These are phyloP conservation scores for Cystobasidium slooffiae DNA, from an alignment of 1,284 basidiomycete genomes.

Conservation along the genomic window DNA sequence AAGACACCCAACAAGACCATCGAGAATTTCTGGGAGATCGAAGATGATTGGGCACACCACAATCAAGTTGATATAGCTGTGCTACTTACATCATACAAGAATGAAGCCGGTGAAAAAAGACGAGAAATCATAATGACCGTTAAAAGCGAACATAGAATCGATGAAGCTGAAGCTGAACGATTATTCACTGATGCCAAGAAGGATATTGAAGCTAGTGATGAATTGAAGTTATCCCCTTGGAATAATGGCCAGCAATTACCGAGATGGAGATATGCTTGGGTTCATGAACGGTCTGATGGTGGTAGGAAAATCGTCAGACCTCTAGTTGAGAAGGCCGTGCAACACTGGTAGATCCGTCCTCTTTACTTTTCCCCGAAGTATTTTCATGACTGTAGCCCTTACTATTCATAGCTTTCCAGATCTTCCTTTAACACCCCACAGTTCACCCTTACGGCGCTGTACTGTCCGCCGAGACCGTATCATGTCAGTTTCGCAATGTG, in stretches of 20 bases:
- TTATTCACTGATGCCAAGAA: constrained; percentile 34
- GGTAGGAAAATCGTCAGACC: constrained; percentile 39
- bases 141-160: constrained; percentile 25
- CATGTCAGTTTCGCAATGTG: no score
- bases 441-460: no score
- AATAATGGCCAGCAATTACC: constrained; percentile 23
- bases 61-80: constrained; percentile 39
- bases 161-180: constrained; percentile 33
- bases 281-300: constrained; percentile 23
- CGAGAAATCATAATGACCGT: constrained; percentile 43
- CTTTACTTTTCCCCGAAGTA: no score
- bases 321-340: constrained; percentile 35
- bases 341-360: constrained; percentile 21
- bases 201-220: constrained; percentile 39
- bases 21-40: constrained; percentile 37
- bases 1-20: constrained; percentile 38
- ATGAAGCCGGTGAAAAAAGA: constrained; percentile 20
- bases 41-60: constrained; percentile 41
- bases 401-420: not conserved
- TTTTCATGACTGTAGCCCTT: not conserved
- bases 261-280: constrained; percentile 33
- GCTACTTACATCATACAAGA: constrained; percentile 36
- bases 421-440: no score
- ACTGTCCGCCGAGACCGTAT: no score
- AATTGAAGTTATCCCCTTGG: constrained; percentile 31